A percentile compares a stretch with the other conserved stretches of the same genome.
These are phyloP conservation scores for Castanospermum australe DNA, from an alignment of 306 rosid genomes.

Conservation along the genomic window DNA sequence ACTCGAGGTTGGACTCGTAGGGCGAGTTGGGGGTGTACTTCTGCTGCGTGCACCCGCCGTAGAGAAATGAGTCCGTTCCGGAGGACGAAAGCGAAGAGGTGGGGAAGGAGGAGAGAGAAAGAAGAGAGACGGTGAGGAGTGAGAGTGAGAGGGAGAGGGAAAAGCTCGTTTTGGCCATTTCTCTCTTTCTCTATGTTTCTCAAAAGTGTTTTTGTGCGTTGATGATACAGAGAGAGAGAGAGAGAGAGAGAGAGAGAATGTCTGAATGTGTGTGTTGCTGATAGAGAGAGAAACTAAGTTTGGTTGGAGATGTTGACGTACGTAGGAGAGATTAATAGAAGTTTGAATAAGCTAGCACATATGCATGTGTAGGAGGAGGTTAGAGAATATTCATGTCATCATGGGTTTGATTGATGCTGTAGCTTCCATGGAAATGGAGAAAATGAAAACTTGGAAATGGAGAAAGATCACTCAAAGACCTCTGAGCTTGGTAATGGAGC, in stretches of 20 bases:
- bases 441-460: not conserved
- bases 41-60: conserved; percentile 82
- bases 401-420: not conserved
- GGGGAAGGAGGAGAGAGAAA: conserved; percentile 11
- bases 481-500: not conserved
- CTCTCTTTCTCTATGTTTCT: not conserved
- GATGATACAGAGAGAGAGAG: no score
- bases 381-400: not conserved
- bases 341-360: not conserved
- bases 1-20: conserved; percentile 78
- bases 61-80: conserved; percentile 62
- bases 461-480: not conserved
- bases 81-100: conserved; percentile 23
- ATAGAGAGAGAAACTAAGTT: not conserved
- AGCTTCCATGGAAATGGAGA: no score
- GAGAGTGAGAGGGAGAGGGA: not conserved
- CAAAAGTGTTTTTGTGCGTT: not conserved
- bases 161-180: conserved; percentile 21
- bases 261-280: not conserved
- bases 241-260: no score
- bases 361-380: not conserved
- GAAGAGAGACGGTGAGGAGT: not conserved
- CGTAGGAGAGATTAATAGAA: not conserved
- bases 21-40: conserved; percentile 55
- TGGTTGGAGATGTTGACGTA: not conserved